Evolutionary conservation across 2,329 filamentous ascomycete species (phyloP), one percentile per base, ranked within the genome.

Genomic region (Diplodia sapinea): DNA sequence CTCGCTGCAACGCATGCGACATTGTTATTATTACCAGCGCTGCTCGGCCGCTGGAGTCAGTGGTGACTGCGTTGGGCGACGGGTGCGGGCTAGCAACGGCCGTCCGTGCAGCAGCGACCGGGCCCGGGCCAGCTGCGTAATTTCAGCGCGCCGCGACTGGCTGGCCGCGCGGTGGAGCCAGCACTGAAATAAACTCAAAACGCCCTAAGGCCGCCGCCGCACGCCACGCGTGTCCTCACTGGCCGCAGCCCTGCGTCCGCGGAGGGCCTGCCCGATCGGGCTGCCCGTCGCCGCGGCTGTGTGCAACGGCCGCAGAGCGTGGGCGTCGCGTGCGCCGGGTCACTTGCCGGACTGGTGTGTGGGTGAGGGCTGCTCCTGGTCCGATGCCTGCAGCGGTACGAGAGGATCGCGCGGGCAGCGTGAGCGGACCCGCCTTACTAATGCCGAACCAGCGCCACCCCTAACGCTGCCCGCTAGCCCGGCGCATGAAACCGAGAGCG

Each of bases 1-100:
- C 78, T 74, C 55, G 69, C 55, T 68, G 70, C 59, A 63, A 47
- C 47, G 59, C 59, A 63, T 63, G 59, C 75, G 78, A 80, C 78
- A 78, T 78, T 77, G 76, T 79, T 75, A 72, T 79, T 72, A 76
- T 78, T 74, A 74, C 76, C 72, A 73, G 72, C 69, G 68, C 71
- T 73, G 65, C 65, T 57, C 59, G 54, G 55, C 56, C 59, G 56
- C 57, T 65, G 67, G 63, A 67, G 68, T 68, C 69, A 61, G 67
- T 66, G 65, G 29, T 49, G 54, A 29, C 59, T 57, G 70, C 65
- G 72, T 72, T 71, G 72, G 73, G 70, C 70, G 71, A 75, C 73
- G 57, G 61, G 66, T 50, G 66, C 73, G 74, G 73, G 75, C 72
- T 74, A 69, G 66, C 61, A 68, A 74, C 75, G 67, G 77, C 72